Percentiles rank a stretch among this genome's conserved stretches.
Evolutionary conservation across 2,329 filamentous ascomycete genomes (phyloP).

Genomic region (Tothia fuscella): DNA sequence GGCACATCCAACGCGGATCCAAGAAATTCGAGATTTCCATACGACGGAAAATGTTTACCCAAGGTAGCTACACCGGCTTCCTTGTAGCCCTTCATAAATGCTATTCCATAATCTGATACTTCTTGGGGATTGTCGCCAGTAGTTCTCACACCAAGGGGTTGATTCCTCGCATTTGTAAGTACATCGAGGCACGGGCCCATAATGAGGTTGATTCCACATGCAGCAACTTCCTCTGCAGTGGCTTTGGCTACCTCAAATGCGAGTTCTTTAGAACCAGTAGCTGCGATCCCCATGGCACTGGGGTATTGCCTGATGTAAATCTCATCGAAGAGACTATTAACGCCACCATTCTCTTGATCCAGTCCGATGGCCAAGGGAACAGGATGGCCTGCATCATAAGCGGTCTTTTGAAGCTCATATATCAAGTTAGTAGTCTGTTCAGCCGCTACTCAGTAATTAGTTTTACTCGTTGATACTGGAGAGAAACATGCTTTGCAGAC

Average conservation of each 20-base stretch:
- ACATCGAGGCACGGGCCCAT: slow-evolving; percentile 90
- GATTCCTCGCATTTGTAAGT: slow-evolving; percentile 81
- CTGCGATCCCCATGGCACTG: slow-evolving; percentile 93
- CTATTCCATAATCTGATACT: slow-evolving; percentile 83
- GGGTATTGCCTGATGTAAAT: slow-evolving; percentile 94
- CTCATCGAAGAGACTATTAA: slow-evolving; percentile 93
- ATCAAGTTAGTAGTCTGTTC: slow-evolving; percentile 81
- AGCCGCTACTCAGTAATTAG: slow-evolving; percentile 50
- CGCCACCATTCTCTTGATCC: slow-evolving; percentile 95
- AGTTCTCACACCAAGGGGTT: slow-evolving; percentile 80
- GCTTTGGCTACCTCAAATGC: slow-evolving; percentile 87
- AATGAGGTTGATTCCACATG: slow-evolving; percentile 92
- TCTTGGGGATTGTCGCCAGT: slow-evolving; percentile 90
- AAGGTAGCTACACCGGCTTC: slow-evolving; percentile 81
- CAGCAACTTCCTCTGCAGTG: slow-evolving; percentile 81
- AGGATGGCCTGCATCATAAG: slow-evolving; percentile 78
- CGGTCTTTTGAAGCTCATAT: slow-evolving; percentile 84
- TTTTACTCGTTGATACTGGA: not conserved
- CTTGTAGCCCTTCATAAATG: slow-evolving; percentile 84
- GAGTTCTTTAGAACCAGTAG: slow-evolving; percentile 71
- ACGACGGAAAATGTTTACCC: slow-evolving; percentile 94
- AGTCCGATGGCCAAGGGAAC: slow-evolving; percentile 81
- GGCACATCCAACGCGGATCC: slow-evolving; percentile 86
- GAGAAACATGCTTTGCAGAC: slow-evolving; percentile 34
- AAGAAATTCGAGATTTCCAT: slow-evolving; percentile 87